Conservation (phyloP, 495 filamentous ascomycete genomes). For the Aspergillus coremiiformis region DNA sequence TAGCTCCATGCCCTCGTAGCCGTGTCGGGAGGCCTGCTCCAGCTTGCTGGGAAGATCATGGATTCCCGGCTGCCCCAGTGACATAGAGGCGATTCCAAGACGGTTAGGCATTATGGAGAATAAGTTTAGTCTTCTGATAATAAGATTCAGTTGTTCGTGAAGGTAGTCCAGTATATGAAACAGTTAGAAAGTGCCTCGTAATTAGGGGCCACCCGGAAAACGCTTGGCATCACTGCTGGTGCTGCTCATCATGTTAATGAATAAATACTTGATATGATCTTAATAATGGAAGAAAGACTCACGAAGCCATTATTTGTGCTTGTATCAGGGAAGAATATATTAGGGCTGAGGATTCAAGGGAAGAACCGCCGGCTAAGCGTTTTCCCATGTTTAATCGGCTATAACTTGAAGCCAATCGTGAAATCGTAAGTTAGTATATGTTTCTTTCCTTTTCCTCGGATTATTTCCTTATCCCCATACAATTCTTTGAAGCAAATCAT, state of each 20-base stretch:
- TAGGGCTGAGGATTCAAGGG: not conserved
- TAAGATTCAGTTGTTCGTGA: not conserved
- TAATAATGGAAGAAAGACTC: not conserved
- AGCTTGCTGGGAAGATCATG: conserved; percentile 62
- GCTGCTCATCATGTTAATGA: not conserved
- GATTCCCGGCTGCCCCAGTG: conserved; percentile 58
- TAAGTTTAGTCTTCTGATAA: no score
- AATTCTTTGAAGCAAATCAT: not conserved
- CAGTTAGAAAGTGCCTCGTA: no score
- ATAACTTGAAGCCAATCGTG: no score
- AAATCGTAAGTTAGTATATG: not conserved
- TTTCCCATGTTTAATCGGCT: not conserved
- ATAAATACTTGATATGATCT: not conserved
- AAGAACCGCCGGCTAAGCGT: not conserved
- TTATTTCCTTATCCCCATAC: not conserved
- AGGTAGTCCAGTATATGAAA: not conserved
- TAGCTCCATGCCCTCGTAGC: conserved; percentile 66
- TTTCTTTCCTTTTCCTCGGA: not conserved
- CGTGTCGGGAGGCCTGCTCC: conserved; percentile 53
- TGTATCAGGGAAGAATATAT: not conserved
- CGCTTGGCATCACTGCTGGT: not conserved
- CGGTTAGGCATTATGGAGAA: conserved; percentile 30
- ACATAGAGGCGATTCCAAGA: conserved; percentile 61
- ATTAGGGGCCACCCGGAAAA: no score
- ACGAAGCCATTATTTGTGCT: not conserved